Evolutionary conservation across 768 basidiomycete species (phyloP), one percentile per base, ranked within the genome.

Genomic region (Fomitopsis pulvina): DNA sequence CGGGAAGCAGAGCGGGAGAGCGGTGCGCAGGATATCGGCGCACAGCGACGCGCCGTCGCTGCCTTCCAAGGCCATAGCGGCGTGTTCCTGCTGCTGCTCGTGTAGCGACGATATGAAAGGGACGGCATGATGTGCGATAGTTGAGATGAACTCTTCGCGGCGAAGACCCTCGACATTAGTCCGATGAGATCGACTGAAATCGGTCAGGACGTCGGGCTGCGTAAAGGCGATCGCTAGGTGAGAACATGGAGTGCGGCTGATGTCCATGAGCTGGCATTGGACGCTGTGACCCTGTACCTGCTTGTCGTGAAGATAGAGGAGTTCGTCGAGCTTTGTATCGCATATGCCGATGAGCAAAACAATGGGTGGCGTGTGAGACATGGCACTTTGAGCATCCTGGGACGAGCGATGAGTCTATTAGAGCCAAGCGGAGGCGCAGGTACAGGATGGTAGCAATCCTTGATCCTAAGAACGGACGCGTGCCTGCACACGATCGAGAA

Each of bases 261-360:
- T 54, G 34, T 58, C 57, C 39, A 58, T 32, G 38, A 58, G 54
- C 37, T 50, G 53, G 52, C 54, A 54, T 22, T 48, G 48, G 32
- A 53, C 44, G 32, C 34, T 32, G 39, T 55, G 43, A 5, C 41
- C 24, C 10, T 49, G 18, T 11, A 51, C 7, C 25, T 55, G 53
- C 2, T 34, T 28, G 11, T 45, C 27, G 28, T 51, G 57, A 28
- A 58, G 47, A 39, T 55, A 53, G 38, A 58, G 49, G 8, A 58
- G 54, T 34, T 58, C 57, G 7, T 58, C 53, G 30, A 58, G 49
- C 27, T 58, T 58, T 5, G 57, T 58, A 34, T 58, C 57, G 57
- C 57, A 58, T 8, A 54, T 58, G n/a, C 57, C 57, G 32, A 58
- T 51, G 27, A 58, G 32, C 14, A 43, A 49, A 20, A 58, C 42